Evolutionary conservation across 768 basidiomycete species (phyloP), one percentile per base, ranked within the genome.

Genomic region (Hirschioporus abietinus): DNA sequence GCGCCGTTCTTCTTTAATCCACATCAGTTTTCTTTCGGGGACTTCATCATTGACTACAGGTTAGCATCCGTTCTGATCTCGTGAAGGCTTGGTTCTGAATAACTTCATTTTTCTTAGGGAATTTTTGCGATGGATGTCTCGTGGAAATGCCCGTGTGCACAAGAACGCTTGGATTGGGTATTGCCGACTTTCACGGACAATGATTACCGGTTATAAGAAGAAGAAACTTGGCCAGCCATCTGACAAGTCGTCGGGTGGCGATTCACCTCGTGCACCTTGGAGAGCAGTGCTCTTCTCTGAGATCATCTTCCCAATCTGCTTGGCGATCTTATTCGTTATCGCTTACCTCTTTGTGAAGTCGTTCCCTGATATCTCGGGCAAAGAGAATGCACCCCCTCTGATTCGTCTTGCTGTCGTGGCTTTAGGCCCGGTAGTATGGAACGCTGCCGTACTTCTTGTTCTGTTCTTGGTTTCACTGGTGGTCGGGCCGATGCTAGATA

Each of bases 191-290:
- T 95, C 95, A n/a, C 84, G 97, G 64, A 99, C 97, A 20, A 91
- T 94, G 87, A 96, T 99, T 74, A 99, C 97, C 20, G 97, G 97
- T n/a, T 99, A 95, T 87, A 99, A 99, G 86, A 93, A 92, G 82
- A 98, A 99, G 84, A 88, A 88, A 71, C 87, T 99, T 7, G 97
- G 97, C 24, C 91, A 95, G 74, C 97, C 97, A 1, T 98, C 96
- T 0, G 96, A 99, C 78, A 99, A 97, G 78, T 84, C 99, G 27
- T 96, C 96, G 6, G 91, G 91, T 64, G 76, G 75, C 60, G 97
- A 99, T 75, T 90, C 95, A 36, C 96, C 97, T 23, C 88, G 96
- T 60, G 97, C 96, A 10, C 86, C 87, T 52, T 96, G 94, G 95
- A 88, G 92, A 63, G 90, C 94, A 10, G 93, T 96, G 67, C 78